Percentiles rank a stretch among this genome's conserved stretches.
Evolutionary conservation across 1,284 basidiomycete species (phyloP).

Genomic region (Chalciporus sp.): DNA sequence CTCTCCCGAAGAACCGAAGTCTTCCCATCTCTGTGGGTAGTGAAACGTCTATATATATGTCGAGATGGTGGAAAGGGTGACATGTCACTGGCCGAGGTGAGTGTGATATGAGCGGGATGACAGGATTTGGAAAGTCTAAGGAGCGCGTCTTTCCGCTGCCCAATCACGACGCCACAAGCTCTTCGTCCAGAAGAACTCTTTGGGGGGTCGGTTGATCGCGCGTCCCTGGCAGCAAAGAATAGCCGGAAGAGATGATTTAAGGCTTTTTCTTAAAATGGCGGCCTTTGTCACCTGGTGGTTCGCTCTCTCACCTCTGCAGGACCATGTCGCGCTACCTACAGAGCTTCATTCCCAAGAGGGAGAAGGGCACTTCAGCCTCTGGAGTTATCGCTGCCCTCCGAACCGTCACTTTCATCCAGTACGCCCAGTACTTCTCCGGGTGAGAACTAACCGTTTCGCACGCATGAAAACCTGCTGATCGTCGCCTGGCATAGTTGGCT

Average conservation of each 20-base stretch:
- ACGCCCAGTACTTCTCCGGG: conserved; percentile 66
- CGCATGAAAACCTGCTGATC: background rate
- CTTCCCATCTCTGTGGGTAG: background rate
- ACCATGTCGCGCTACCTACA: conserved; percentile 24
- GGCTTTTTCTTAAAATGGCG: conserved; percentile 20
- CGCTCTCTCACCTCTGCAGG: background rate
- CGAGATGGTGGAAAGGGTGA: background rate
- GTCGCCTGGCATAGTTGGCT: conserved; percentile 50
- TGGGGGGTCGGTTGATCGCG: no score
- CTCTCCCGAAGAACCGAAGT: background rate
- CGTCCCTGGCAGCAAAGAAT: background rate
- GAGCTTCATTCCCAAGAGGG: conserved; percentile 53
- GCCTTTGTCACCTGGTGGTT: background rate
- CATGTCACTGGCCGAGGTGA: background rate
- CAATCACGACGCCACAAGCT: no score
- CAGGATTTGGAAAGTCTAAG: no score
- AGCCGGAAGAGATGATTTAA: conserved; percentile 1
- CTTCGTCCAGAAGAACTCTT: no score
- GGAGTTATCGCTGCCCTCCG: conserved; percentile 44
- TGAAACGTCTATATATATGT: background rate
- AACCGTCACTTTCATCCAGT: conserved; percentile 48
- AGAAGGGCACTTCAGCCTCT: conserved; percentile 35
- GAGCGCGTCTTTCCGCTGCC: no score
- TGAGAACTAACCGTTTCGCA: conserved; percentile 29
- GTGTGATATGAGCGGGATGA: no score